Evolutionary conservation across 306 rosid genomes (phyloP).

Genomic region (Cucurbita pepo): DNA sequence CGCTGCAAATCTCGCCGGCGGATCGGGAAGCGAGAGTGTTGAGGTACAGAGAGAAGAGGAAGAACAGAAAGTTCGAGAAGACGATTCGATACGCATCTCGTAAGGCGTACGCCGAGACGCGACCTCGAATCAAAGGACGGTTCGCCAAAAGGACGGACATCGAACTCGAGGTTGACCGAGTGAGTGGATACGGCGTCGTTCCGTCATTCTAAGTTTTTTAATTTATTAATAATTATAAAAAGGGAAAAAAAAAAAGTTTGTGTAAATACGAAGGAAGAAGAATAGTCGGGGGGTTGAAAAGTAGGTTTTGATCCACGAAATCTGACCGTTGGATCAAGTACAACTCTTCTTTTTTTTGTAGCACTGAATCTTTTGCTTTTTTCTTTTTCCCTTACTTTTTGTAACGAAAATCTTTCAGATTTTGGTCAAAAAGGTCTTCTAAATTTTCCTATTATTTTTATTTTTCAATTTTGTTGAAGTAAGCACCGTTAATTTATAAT

Average conservation of each 20-base stretch:
- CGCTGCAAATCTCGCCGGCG: conserved; percentile 50
- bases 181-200: conserved; percentile 70
- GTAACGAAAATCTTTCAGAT: neutral
- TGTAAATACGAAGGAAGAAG: neutral
- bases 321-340: conserved; percentile 3
- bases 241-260: neutral
- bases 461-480: neutral
- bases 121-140: conserved; percentile 93
- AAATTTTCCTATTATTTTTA: neutral
- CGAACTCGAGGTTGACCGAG: conserved; percentile 33
- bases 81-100: conserved; percentile 89
- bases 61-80: conserved; percentile 93
- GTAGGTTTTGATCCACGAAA: neutral
- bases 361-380: neutral
- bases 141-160: conserved; percentile 66
- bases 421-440: neutral
- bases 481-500: neutral
- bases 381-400: neutral
- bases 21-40: conserved; percentile 84
- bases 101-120: conserved; percentile 85
- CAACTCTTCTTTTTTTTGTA: neutral
- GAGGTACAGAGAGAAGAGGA: conserved; percentile 96
- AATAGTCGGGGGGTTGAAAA: neutral
- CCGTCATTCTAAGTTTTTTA: conserved; percentile 29
- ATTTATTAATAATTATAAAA: neutral